Conservation (phyloP, 2,329 filamentous ascomycete species). For the Microsporum audouinii region DNA sequence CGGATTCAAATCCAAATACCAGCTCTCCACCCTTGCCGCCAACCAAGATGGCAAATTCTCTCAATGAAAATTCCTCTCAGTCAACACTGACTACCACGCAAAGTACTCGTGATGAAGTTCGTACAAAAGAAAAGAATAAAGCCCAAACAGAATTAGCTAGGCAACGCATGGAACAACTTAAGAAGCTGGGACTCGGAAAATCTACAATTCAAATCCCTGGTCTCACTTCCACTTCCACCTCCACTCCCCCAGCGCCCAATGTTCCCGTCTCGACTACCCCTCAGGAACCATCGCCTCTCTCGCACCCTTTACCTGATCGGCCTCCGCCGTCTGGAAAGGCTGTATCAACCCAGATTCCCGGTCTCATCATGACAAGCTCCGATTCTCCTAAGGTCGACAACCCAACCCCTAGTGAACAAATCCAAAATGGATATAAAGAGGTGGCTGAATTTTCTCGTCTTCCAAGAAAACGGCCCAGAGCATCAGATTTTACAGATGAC, state of each 20-base stretch:
- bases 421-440: neutral
- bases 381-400: constrained; percentile 4
- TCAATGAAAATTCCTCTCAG: neutral
- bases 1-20: neutral
- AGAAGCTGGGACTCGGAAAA: constrained; percentile 40
- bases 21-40: neutral
- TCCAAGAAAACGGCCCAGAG: constrained; percentile 50
- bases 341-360: constrained; percentile 37
- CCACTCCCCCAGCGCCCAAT: constrained; percentile 12
- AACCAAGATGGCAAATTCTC: neutral
- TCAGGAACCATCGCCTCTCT: constrained; percentile 6
- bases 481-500: constrained; percentile 57
- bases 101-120: constrained; percentile 10
- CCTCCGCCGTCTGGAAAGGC: constrained; percentile 23
- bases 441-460: constrained; percentile 10
- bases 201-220: constrained; percentile 12
- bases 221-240: constrained; percentile 7
- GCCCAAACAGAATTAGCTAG: constrained; percentile 65
- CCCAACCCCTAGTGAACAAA: neutral
- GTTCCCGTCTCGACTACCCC: neutral
- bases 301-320: constrained; percentile 30
- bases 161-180: constrained; percentile 66
- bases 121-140: constrained; percentile 40
- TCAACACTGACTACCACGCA: neutral
- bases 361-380: constrained; percentile 39